Conservation (phyloP, 2,329 filamentous ascomycete species). For the Alternaria sp. region DNA sequence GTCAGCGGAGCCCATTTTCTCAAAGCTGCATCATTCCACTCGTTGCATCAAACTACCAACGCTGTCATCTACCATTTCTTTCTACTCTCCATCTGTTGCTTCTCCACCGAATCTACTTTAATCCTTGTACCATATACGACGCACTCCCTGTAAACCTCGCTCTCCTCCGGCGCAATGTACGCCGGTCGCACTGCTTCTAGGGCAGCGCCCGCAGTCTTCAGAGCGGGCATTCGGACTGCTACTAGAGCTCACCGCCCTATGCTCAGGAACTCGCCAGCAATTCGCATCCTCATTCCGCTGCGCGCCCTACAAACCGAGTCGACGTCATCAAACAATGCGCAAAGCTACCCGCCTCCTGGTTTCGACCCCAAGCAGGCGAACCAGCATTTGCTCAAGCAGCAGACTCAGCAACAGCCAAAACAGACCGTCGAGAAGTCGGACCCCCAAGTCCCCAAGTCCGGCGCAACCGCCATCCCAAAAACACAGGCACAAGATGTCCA, state of each 20-base stretch:
- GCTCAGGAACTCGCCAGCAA: slow-evolving; percentile 62
- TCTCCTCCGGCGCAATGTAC: slow-evolving; percentile 54
- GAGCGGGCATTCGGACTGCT: slow-evolving; percentile 55
- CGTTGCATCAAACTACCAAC: slow-evolving; percentile 17
- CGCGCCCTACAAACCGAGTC: slow-evolving; percentile 66
- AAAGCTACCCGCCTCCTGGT: slow-evolving; percentile 79
- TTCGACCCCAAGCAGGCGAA: slow-evolving; percentile 92
- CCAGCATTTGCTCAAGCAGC: slow-evolving; percentile 72
- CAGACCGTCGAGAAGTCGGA: slow-evolving; percentile 39
- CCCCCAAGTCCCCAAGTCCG: slow-evolving; percentile 48
- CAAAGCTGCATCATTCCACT: slow-evolving; percentile 27
- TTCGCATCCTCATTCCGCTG: slow-evolving; percentile 65
- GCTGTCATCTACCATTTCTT: slow-evolving; percentile 12
- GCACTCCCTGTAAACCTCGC: slow-evolving; percentile 23
- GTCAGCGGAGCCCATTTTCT: slow-evolving; percentile 22
- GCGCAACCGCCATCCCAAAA: slow-evolving; percentile 57
- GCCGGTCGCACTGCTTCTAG: slow-evolving; percentile 55
- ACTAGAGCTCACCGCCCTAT: slow-evolving; percentile 54
- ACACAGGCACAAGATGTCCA: slow-evolving; percentile 58
- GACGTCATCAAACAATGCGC: slow-evolving; percentile 56
- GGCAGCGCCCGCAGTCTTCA: slow-evolving; percentile 58
- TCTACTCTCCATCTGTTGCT: slow-evolving; percentile 20
- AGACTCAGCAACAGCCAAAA: slow-evolving; percentile 37
- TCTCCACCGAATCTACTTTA: slow-evolving; percentile 14
- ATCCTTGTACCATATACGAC: slow-evolving; percentile 20